These are phyloP conservation scores for Ceratocystis lukuohia DNA, from an alignment of 2,329 filamentous ascomycete species.

Conservation along the genomic window DNA sequence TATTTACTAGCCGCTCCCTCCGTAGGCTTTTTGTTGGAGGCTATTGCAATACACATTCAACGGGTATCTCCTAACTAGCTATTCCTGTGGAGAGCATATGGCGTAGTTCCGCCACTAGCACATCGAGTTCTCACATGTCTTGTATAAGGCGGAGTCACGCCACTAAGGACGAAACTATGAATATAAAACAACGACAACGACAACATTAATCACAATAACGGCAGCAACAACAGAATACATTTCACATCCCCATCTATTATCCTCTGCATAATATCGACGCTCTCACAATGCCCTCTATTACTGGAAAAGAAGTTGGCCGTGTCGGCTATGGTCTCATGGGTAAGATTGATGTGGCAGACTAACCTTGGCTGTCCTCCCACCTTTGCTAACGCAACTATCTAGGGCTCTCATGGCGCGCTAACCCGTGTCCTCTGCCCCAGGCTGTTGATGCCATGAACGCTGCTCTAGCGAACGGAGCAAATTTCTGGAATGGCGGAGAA, in stretches of 20 bases:
- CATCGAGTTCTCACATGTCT: no score
- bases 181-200: no score
- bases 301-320: slow-evolving; percentile 34
- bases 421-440: slow-evolving; percentile 32
- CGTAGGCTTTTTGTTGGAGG: no score
- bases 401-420: slow-evolving; percentile 34
- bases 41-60: no score
- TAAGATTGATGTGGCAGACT: slow-evolving; percentile 23
- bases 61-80: no score
- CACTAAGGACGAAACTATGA: no score
- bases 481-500: slow-evolving; percentile 50
- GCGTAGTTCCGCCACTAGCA: no score
- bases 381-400: background rate
- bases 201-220: no score
- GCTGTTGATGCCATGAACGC: slow-evolving; percentile 43
- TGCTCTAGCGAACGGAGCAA: slow-evolving; percentile 34
- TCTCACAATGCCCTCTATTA: slow-evolving; percentile 25
- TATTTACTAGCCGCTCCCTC: no score
- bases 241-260: background rate
- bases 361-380: background rate
- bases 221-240: background rate
- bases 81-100: no score
- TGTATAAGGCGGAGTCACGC: no score
- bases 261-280: background rate
- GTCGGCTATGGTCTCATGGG: slow-evolving; percentile 45